Evolutionary conservation across 2,329 filamentous ascomycete genomes (phyloP), one percentile per base, ranked within the genome.

Genomic region (Ramularia endophylla): DNA sequence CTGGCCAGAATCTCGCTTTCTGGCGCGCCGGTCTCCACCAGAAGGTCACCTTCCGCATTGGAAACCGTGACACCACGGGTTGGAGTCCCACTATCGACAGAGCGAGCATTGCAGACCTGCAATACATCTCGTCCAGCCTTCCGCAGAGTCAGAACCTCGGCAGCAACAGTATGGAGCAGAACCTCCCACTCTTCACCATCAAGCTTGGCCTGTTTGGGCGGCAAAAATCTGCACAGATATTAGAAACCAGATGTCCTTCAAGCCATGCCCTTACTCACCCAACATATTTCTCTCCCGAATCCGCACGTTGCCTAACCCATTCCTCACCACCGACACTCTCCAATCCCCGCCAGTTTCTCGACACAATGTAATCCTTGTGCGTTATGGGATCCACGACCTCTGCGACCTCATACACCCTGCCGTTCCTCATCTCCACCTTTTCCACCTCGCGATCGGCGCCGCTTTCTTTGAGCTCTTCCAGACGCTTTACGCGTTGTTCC

Each of bases 121-220:
- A 55, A 48, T 11, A 54, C 38, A 22, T 51, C 46, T 16, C 62
- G 66, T 33, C 65, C 69, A 39, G 67, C 62, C 50, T 66, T 57
- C 44, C 64, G 64, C 57, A 78, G 59, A 3, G 74, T 61, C 45
- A 72, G 70, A 4, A 77, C 60, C 54, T 83, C 78, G 4, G 80
- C 70, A 8, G 75, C 63, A 3, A 77, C 71, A 46, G 75, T 70
- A 47, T 76, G 74, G 29, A 81, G 67, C 17, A 60, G 28, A 28
- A 22, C 71, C 66, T 31, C 56, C 61, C 29, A 63, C 53, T 40
- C 70, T 19, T 65, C 57, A 5, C 62, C 55, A 8, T 52, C 50
- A 39, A 67, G 57, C 5, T 52, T 57, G 29, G 64, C 45, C 40
- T 60, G 65, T 29, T 64, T 57, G 29, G 53, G 47, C 8, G 64